Conservation (phyloP, 345 rosid genomes). For the Salix suchowensis region DNA sequence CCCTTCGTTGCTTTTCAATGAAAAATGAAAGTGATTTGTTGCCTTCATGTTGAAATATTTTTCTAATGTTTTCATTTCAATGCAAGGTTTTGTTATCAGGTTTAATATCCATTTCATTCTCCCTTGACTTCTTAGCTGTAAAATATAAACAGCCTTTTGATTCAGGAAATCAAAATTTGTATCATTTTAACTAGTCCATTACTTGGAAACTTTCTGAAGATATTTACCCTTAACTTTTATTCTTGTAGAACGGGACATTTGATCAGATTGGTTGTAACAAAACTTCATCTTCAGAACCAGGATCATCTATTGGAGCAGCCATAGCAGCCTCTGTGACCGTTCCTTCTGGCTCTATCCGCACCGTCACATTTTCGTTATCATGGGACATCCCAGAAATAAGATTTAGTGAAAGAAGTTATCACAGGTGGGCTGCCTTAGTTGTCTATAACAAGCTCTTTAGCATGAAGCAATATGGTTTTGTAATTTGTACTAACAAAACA, state of each 20-base stretch:
- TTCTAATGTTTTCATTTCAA: no score
- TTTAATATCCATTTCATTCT: no score
- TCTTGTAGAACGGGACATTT: constrained; percentile 62
- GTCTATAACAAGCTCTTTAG: neutral
- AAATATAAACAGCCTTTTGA: no score
- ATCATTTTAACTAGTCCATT: neutral
- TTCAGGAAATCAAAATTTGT: neutral
- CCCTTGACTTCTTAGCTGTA: no score
- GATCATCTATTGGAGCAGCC: constrained; percentile 88
- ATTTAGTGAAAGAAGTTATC: constrained; percentile 65
- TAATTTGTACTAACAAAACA: neutral
- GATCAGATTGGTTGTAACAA: constrained; percentile 32
- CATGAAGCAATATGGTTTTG: neutral
- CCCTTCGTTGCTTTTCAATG: neutral
- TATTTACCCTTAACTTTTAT: neutral
- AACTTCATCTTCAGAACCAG: constrained; percentile 47
- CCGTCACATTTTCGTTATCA: constrained; percentile 74
- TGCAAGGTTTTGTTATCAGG: no score
- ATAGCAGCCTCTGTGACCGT: constrained; percentile 69
- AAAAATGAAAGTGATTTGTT: neutral
- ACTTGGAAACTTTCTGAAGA: neutral
- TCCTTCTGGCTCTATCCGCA: constrained; percentile 44
- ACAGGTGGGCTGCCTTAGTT: constrained; percentile 36
- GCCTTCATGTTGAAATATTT: neutral
- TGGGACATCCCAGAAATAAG: constrained; percentile 92